Evolutionary conservation across 2,329 filamentous ascomycete genomes (phyloP).

Genomic region (Fusarium brevicatenulatum): DNA sequence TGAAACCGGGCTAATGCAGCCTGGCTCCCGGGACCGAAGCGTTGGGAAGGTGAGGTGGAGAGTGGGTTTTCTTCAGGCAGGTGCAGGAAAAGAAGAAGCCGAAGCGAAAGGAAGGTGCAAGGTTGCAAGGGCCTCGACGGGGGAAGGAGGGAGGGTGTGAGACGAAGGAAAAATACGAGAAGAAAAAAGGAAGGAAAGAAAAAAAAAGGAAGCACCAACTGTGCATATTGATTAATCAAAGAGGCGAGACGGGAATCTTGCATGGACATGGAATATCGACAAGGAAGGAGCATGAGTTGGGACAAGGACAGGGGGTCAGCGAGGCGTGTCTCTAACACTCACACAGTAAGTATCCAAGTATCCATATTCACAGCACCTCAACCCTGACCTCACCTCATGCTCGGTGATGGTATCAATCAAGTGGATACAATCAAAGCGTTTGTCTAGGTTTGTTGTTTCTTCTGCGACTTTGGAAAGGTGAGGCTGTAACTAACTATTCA

Average conservation of each 20-base stretch:
- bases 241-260: slow-evolving; percentile 36
- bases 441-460: slow-evolving; percentile 23
- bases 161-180: not conserved
- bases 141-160: not conserved
- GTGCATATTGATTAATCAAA: slow-evolving; percentile 11
- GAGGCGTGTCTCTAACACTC: slow-evolving; percentile 10
- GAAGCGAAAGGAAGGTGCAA: slow-evolving; percentile 1
- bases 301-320: not conserved
- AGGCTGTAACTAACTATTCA: slow-evolving; percentile 9
- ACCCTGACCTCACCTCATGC: not conserved
- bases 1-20: slow-evolving; percentile 42
- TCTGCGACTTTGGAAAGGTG: not conserved
- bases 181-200: slow-evolving; percentile 10
- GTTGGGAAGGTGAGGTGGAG: slow-evolving; percentile 38
- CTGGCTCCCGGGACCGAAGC: slow-evolving; percentile 42
- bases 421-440: slow-evolving; percentile 22
- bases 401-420: slow-evolving; percentile 15
- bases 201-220: not conserved
- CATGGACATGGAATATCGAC: slow-evolving; percentile 27
- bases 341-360: not conserved
- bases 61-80: not conserved
- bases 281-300: slow-evolving; percentile 5
- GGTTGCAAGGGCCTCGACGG: not conserved
- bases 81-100: not conserved
- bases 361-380: not conserved